phyloP scores from a whole-genome alignment of 306 rosid species.

The Crotalaria pallida region DNA sequence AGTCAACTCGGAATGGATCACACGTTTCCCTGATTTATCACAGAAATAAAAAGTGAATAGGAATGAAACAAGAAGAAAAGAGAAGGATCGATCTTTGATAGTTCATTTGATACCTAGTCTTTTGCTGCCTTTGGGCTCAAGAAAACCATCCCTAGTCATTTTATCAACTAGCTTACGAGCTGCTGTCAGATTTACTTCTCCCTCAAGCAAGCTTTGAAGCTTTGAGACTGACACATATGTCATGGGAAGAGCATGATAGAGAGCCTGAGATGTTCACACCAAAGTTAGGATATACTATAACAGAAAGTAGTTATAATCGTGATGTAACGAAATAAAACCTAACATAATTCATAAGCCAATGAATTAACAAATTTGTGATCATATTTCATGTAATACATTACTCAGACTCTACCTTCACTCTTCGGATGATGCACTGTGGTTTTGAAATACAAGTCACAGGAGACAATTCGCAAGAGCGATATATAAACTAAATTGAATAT shows the following conservation, averaged over 20 bases:
- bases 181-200: slow-evolving; percentile 54
- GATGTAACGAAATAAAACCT: too few relatives aligned
- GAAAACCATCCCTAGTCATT: slow-evolving; percentile 76
- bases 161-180: slow-evolving; percentile 64
- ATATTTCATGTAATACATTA: too few relatives aligned
- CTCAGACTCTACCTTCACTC: slow-evolving; percentile 3
- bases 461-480: neutral
- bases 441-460: too few relatives aligned
- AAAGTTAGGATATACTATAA: slow-evolving; percentile 4
- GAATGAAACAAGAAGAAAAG: too few relatives aligned
- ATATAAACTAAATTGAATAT: neutral
- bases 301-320: neutral
- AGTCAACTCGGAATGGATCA: slow-evolving; percentile 66
- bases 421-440: slow-evolving; percentile 3
- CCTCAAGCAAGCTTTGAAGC: slow-evolving; percentile 72
- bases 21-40: slow-evolving; percentile 66
- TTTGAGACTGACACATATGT: slow-evolving; percentile 56
- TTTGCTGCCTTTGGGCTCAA: slow-evolving; percentile 68
- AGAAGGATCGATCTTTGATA: too few relatives aligned
- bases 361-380: too few relatives aligned
- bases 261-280: slow-evolving; percentile 52
- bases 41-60: slow-evolving; percentile 18
- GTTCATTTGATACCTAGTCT: slow-evolving; percentile 57
- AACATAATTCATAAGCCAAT: too few relatives aligned
- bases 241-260: slow-evolving; percentile 78